phyloP scores from a whole-genome alignment of 2,329 filamentous ascomycete species.

The Trichophyton mentagrophytes region DNA sequence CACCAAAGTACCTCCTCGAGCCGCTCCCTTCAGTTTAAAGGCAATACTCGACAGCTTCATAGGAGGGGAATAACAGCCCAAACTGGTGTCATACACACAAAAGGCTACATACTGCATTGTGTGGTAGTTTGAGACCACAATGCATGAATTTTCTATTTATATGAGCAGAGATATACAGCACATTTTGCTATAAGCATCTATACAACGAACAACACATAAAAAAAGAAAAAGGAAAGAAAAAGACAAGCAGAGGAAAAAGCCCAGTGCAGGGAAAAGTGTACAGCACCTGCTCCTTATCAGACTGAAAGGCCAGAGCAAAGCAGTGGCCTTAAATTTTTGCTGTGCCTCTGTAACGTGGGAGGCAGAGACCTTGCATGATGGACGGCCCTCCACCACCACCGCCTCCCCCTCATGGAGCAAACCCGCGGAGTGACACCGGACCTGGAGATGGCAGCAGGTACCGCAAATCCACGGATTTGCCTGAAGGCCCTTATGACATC shows the following conservation, averaged over 20 bases:
- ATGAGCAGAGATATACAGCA: background rate
- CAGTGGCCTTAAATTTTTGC: background rate
- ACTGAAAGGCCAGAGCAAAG: background rate
- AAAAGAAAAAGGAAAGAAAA: background rate
- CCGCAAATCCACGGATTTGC: conserved; percentile 47
- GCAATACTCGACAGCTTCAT: no score
- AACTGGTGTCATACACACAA: background rate
- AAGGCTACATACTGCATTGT: background rate
- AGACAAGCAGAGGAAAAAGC: background rate
- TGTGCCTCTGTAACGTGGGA: background rate
- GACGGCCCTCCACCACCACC: conserved; percentile 46
- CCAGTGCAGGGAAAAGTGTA: background rate
- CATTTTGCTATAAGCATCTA: background rate
- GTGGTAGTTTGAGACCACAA: background rate
- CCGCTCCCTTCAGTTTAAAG: no score
- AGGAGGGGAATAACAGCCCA: background rate
- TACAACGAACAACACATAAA: background rate
- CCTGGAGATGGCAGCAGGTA: conserved; percentile 16
- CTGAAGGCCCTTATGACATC: conserved; percentile 88
- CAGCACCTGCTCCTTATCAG: background rate
- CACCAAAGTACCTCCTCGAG: background rate
- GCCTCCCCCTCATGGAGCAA: conserved; percentile 73
- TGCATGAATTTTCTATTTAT: background rate
- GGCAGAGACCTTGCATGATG: conserved; percentile 16
- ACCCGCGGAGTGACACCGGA: conserved; percentile 48